Base-by-base conservation (phyloP, 495 filamentous ascomycete genomes). In the Hypoxylon rickii region DNA sequence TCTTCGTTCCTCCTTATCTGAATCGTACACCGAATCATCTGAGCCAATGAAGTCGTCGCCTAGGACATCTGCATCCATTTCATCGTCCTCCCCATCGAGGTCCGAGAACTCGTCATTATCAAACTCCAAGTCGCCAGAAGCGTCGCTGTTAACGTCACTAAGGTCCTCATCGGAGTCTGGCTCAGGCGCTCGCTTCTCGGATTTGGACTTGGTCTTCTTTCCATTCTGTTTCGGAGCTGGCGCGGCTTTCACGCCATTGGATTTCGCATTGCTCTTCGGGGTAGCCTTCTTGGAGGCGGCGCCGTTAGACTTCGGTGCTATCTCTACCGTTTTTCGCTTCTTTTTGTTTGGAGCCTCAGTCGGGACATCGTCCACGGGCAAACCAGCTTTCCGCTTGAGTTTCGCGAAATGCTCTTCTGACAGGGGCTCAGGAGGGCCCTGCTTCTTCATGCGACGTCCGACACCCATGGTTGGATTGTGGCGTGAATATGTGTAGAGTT, bases 391-490 rank as follows among this genome's bases (percentile, higher is more conserved):
- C 67, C 89, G 79, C 79, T 96, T 89, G 49, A 86, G 68, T 44
- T 84, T 84, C 24, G 85, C 80, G 55, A 89, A 84, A 63, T 87
- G 87, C 19, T 83, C 85, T 70, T 96, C 91, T 61, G 93, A 87
- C 51, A 96, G 82, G 21, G 85, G 80, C 51, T 85, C 81, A 22
- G 95, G 95, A 55, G 88, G 82, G 29, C 90, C 95, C 78, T 98
- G 94, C 75, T 97, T 96, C 70, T 89, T 86, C 87, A 96, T 93
- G 58, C 94, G 91, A 64, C 91, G 89, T 58, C 90, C 89, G 51
- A 82, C 78, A 74, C 92, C 92, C 92, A 96, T 97, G 69, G 71
- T 85, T 69, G 69, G 47, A 24, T 49, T 10, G 8, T 47, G 13
- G 10, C 22, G 18, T 59, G 13, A 0, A 4, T 32, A n/a, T 32